Percentiles rank a stretch among this genome's conserved stretches.
Conservation (phyloP, 1,284 basidiomycete species). For the Trametes hirsuta region DNA sequence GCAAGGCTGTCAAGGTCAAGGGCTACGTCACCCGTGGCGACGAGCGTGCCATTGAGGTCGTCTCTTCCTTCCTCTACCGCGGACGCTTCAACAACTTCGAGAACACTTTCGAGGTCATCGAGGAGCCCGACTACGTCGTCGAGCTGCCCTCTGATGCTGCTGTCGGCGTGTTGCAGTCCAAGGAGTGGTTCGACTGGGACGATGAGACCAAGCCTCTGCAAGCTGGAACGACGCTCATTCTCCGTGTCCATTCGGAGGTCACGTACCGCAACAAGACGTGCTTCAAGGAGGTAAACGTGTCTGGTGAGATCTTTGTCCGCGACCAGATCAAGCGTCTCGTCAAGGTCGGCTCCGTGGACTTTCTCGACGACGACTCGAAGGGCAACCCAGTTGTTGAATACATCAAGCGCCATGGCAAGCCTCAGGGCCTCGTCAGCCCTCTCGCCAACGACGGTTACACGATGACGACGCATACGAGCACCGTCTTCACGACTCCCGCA, state of each 20-base stretch:
- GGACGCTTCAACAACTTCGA: constrained; percentile 92
- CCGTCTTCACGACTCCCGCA: constrained; percentile 76
- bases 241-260: constrained; percentile 86
- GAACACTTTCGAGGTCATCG: constrained; percentile 93
- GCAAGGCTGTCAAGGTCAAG: constrained; percentile 93
- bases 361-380: constrained; percentile 83
- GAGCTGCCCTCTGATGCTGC: constrained; percentile 77
- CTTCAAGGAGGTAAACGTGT: constrained; percentile 82
- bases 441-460: constrained; percentile 88
- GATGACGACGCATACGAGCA: constrained; percentile 60
- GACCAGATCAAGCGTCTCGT: constrained; percentile 86
- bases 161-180: constrained; percentile 91
- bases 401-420: constrained; percentile 86
- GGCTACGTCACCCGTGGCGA: constrained; percentile 80
- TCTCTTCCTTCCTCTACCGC: constrained; percentile 96
- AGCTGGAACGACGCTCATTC: constrained; percentile 84
- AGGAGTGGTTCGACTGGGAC: constrained; percentile 98
- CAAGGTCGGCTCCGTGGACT: constrained; percentile 88
- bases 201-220: constrained; percentile 79
- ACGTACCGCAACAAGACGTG: constrained; percentile 91
- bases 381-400: constrained; percentile 96
- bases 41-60: constrained; percentile 88
- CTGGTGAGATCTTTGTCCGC: constrained; percentile 85
- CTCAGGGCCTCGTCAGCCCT: constrained; percentile 77
- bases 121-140: constrained; percentile 89